Base-by-base conservation (phyloP, 164 flowering plant species). In the Dillenia turbinata region DNA sequence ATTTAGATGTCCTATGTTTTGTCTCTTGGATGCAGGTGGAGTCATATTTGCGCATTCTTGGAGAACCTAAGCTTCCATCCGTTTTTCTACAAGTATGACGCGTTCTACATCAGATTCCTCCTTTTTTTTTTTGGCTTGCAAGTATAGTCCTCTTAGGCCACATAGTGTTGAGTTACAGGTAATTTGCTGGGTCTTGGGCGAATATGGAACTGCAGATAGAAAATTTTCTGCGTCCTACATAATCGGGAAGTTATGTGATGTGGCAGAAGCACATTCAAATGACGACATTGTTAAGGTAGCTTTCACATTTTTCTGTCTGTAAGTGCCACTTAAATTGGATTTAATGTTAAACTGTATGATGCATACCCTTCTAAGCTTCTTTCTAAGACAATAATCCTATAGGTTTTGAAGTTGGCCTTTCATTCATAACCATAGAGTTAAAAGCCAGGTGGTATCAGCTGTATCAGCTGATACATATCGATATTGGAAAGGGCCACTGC, bases 161-260 rank as follows among this genome's bases (percentile, higher is more conserved):
- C 40, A 11, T 56, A 16, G 8, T 54, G 48, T 14, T 58, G 46
- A 47, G 44, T 52, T 60, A 44, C 72, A 95, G 99, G 97, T 92
- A 49, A 95, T 95, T 61, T 95, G 97, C 67, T 95, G 99, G 99
- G 99, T 95, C 50, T 68, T 95, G 78, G 99, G 99, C 40, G 99
- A 95, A 76, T 95, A 95, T 77, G 99, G 97, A 53, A 95, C 90
- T 57, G 87, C 94, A 8, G 96, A 88, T 83, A 96, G 96, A 49
- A 95, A 88, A 65, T 84, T 75, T 72, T 85, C 99, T 72, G 87
- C 92, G 67, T 84, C 97, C 45, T 95, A 90, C 67, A 87, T 95
- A 43, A 72, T 78, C 52, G 99, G 97, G 52, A 95, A 95, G 77
- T 71, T 95, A 61, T 92, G 94, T 78, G 99, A 95, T 70, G 94